These are phyloP conservation scores for Alternaria sp. DNA, from an alignment of 2,329 filamentous ascomycete genomes.

Conservation along the genomic window DNA sequence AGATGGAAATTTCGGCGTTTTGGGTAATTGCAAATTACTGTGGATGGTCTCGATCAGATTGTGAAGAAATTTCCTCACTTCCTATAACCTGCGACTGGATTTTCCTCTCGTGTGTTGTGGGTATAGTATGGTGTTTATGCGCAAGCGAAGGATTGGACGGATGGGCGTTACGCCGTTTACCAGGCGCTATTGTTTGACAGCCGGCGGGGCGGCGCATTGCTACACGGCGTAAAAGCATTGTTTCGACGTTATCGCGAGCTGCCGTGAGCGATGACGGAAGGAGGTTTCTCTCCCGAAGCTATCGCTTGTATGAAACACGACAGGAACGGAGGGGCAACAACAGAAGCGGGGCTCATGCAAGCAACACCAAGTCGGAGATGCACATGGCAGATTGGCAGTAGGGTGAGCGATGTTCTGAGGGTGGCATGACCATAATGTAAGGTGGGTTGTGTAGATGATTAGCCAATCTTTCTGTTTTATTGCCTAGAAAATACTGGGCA, in stretches of 20 bases:
- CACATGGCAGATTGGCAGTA: neutral
- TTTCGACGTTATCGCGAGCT: conserved; percentile 15
- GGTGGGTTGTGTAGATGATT: neutral
- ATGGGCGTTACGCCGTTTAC: conserved; percentile 6
- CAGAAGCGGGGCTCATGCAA: conserved; percentile 6
- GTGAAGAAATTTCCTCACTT: neutral
- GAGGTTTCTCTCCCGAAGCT: conserved; percentile 8
- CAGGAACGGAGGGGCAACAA: neutral
- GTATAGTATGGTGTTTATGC: conserved; percentile 6
- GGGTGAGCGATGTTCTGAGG: conserved; percentile 3
- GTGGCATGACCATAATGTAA: neutral
- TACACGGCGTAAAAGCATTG: conserved; percentile 6
- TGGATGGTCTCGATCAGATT: neutral
- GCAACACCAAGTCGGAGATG: conserved; percentile 5
- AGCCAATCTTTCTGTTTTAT: conserved; percentile 4
- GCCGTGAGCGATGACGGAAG: conserved; percentile 8
- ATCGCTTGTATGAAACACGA: conserved; percentile 12
- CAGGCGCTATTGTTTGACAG: conserved; percentile 17
- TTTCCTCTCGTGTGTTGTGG: conserved; percentile 3
- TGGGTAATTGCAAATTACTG: neutral
- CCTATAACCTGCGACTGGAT: neutral
- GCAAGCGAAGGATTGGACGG: conserved; percentile 6
- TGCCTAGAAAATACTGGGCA: conserved; percentile 9
- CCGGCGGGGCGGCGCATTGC: conserved; percentile 9
- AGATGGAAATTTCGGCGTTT: neutral